Evolutionary conservation across 208 protist genomes (phyloP).

Genomic region (Leishmania arabica): DNA sequence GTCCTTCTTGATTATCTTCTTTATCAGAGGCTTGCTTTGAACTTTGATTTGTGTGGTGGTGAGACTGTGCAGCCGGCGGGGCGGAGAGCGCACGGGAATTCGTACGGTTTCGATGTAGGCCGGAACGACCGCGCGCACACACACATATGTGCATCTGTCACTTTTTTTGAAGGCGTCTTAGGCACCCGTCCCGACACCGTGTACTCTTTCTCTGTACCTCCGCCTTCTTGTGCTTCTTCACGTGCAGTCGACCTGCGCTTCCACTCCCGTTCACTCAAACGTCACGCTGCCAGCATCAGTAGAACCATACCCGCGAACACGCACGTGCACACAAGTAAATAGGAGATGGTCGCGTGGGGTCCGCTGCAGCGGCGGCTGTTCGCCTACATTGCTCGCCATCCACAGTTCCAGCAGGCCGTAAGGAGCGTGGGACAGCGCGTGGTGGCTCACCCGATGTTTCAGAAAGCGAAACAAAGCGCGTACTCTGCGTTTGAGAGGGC

Average conservation of each 20-base stretch:
- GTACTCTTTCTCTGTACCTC: slow-evolving; percentile 8
- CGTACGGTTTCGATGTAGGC: not conserved
- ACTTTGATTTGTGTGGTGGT: not conserved
- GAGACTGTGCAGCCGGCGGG: not conserved
- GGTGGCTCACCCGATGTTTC: slow-evolving; percentile 21
- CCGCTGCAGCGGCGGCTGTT: slow-evolving; percentile 43
- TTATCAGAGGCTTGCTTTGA: not conserved
- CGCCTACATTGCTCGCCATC: slow-evolving; percentile 36
- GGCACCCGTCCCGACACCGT: not conserved
- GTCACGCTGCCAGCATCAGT: not conserved
- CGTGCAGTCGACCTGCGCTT: not conserved
- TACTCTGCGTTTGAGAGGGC: slow-evolving; percentile 21
- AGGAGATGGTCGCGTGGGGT: slow-evolving; percentile 38
- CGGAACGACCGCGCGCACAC: not conserved
- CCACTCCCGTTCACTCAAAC: not conserved
- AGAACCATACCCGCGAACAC: not conserved
- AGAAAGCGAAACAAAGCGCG: slow-evolving; percentile 21
- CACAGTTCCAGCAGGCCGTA: slow-evolving; percentile 36
- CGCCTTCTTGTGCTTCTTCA: not conserved
- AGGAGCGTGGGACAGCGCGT: slow-evolving; percentile 31
- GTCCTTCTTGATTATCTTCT: not conserved
- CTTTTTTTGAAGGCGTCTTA: not conserved
- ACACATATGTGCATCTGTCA: not conserved
- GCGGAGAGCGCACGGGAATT: not conserved
- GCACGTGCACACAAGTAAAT: not conserved